A percentile compares a stretch with the other conserved stretches of the same genome.
Conservation (phyloP, 192 early-diverging fungal species). For the Pilaira anomala region DNA sequence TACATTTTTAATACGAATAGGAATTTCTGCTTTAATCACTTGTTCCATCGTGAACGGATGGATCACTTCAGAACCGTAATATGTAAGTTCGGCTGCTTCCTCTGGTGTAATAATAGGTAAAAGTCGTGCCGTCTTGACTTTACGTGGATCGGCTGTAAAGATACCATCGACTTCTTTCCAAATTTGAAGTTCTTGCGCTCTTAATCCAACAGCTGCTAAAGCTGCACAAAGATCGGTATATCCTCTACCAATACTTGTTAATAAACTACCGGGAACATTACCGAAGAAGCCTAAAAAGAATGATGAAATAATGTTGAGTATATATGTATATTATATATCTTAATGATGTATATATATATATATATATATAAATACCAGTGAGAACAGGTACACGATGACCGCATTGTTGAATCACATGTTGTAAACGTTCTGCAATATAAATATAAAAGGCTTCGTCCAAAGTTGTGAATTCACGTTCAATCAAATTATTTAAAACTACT, state of each 20-base stretch:
- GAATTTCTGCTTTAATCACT: conserved; percentile 85
- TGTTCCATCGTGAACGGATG: conserved; percentile 98
- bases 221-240: conserved; percentile 94
- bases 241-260: conserved; percentile 85
- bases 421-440: conserved; percentile 64
- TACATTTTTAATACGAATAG: conserved; percentile 94
- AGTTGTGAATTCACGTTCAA: conserved; percentile 67
- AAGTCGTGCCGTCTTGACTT: conserved; percentile 72
- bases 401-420: conserved; percentile 40
- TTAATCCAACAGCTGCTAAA: conserved; percentile 75
- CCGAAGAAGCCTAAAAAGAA: conserved; percentile 71
- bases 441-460: conserved; percentile 88
- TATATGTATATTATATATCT: too few species aligned
- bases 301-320: neutral
- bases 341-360: neutral
- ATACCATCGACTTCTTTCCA: conserved; percentile 98
- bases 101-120: conserved; percentile 84
- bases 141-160: conserved; percentile 94
- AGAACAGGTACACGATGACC: conserved; percentile 71
- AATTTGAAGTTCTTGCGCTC: conserved; percentile 85
- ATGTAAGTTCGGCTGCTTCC: conserved; percentile 91
- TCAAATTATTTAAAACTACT: conserved; percentile 73
- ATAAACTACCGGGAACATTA: conserved; percentile 81
- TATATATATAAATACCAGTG: too few species aligned
- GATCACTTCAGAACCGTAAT: conserved; percentile 85